Evolutionary conservation across 2,329 filamentous ascomycete genomes (phyloP).

Genomic region (Keithomyces neogunnii): DNA sequence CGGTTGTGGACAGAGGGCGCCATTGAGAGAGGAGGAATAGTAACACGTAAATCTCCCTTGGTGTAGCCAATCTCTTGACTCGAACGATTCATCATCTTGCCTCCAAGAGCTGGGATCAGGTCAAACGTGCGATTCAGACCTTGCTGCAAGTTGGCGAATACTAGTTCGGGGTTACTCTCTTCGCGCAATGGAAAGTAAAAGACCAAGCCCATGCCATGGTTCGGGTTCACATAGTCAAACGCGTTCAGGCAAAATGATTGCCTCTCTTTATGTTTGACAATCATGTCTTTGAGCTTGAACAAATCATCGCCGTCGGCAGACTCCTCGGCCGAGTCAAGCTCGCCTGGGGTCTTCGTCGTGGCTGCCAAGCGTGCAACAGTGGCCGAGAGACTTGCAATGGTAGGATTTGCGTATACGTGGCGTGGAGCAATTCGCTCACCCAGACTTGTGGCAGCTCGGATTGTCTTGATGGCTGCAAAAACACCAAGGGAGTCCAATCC

Average conservation of each 20-base stretch:
- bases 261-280: constrained; percentile 15
- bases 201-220: constrained; percentile 21
- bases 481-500: constrained; percentile 24
- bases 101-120: constrained; percentile 26
- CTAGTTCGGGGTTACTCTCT: constrained; percentile 17
- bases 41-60: constrained; percentile 14
- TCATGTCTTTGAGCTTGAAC: constrained; percentile 10
- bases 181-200: constrained; percentile 25
- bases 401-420: constrained; percentile 26
- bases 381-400: constrained; percentile 16
- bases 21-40: constrained; percentile 11
- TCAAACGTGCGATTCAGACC: constrained; percentile 25
- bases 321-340: neutral
- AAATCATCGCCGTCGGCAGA: neutral
- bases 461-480: constrained; percentile 19
- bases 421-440: constrained; percentile 21
- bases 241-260: constrained; percentile 21
- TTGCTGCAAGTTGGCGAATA: constrained; percentile 21
- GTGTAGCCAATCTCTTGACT: constrained; percentile 17
- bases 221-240: constrained; percentile 24
- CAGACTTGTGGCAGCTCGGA: constrained; percentile 20
- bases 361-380: constrained; percentile 12
- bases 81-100: constrained; percentile 23
- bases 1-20: constrained; percentile 5
- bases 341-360: constrained; percentile 26